Evolutionary conservation across 2,329 filamentous ascomycete genomes (phyloP).

Genomic region (Penicillium sp.): DNA sequence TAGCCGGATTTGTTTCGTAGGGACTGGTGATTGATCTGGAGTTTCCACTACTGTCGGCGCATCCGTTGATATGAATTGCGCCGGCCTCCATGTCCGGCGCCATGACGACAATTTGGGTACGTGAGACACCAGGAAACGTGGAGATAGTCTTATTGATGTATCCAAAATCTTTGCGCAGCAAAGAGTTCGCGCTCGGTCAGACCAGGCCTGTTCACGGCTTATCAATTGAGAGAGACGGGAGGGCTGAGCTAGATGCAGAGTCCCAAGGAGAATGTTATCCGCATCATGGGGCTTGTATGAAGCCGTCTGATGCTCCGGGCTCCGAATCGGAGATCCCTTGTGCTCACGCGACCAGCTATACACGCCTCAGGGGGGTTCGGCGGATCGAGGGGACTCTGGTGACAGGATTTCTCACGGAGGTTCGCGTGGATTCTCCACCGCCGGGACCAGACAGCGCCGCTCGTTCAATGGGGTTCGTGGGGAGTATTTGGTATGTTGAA

Average conservation of each 20-base stretch:
- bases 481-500: neutral
- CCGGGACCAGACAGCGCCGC: neutral
- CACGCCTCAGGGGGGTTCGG: neutral
- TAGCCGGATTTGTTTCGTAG: constrained; percentile 40
- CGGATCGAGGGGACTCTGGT: neutral
- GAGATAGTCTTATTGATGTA: neutral
- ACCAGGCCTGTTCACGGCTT: constrained; percentile 7
- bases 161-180: neutral
- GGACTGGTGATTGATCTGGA: constrained; percentile 28
- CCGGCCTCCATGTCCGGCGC: constrained; percentile 27
- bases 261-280: constrained; percentile 14
- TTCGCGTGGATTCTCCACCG: constrained; percentile 3
- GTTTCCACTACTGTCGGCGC: constrained; percentile 11
- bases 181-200: neutral
- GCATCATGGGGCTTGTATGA: constrained; percentile 22
- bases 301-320: neutral
- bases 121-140: neutral
- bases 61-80: constrained; percentile 29
- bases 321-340: neutral
- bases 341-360: neutral
- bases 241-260: constrained; percentile 22
- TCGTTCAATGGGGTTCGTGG: neutral
- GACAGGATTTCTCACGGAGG: constrained; percentile 8
- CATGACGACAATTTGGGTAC: constrained; percentile 18
- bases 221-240: constrained; percentile 19